Evolutionary conservation across 2,329 filamentous ascomycete genomes (phyloP), one percentile per base, ranked within the genome.

Genomic region (Botrytis deweyae): DNA sequence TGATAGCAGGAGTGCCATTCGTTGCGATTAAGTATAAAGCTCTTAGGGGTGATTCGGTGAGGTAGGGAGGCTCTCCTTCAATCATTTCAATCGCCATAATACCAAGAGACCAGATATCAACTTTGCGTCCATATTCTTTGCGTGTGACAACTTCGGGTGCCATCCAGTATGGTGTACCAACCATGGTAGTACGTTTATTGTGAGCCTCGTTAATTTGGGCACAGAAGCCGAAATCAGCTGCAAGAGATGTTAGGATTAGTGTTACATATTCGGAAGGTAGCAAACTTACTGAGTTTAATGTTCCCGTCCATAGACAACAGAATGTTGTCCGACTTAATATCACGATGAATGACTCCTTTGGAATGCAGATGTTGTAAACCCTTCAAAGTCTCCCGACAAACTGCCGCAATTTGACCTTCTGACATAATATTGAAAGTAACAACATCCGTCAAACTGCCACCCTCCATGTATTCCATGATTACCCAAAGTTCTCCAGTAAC

Each of bases 31-130:
- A 85, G 87, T 96, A 99, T 55, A 99, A 87, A 1, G 96, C 96
- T 75, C 95, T 91, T 38, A 99, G 87, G 8, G 96, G 96, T 55
- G 94, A 97, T 83, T 99, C 96, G 58, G 95, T 98, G 74, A 99
- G 87, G 82, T 98, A 99, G 38, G 96, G 96, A 20, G 96, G 96
- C 83, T 98, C 96, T 82, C 95, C 96, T 84, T 98, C 96, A 77
- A 99, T 97, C 96, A 99, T 99, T 84, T 99, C 96, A 80, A 99
- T 98, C 12, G 96, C 94, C 96, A 99, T 98, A 84, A 99, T 99
- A 74, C 96, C 96, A 63, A 99, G 86, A 74, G 93, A 97, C 96
- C 96, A 99, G 78, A 99, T 98, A 81, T 99, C 96, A 72, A 99
- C 95, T 84, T 98, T 99, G 76, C 95, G 92, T 77, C 96, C 96